Evolutionary conservation across 495 filamentous ascomycete genomes (phyloP).

Genomic region (Penicillium lagena): DNA sequence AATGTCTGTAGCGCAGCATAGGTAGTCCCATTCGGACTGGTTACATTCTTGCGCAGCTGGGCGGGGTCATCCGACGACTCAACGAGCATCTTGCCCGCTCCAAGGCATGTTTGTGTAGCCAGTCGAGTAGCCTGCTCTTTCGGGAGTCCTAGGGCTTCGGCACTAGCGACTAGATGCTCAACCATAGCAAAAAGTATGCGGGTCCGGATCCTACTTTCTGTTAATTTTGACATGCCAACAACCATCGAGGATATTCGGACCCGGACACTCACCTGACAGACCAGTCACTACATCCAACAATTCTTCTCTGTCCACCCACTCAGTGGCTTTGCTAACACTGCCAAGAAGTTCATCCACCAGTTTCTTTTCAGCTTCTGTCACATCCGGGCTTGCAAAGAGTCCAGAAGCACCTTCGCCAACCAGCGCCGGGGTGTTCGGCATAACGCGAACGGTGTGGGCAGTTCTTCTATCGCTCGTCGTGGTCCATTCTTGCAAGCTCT

Average conservation of each 20-base stretch:
- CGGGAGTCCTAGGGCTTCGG: conserved; percentile 28
- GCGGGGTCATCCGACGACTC: conserved; percentile 27
- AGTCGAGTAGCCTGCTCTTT: conserved; percentile 34
- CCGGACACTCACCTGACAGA: conserved; percentile 26
- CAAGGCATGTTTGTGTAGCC: conserved; percentile 35
- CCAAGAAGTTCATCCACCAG: conserved; percentile 26
- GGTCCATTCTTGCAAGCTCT: conserved; percentile 28
- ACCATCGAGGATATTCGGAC: neutral
- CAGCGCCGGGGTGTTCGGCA: conserved; percentile 38
- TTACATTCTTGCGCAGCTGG: conserved; percentile 38
- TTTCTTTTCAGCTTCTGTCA: conserved; percentile 26
- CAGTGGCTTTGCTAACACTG: conserved; percentile 32
- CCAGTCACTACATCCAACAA: conserved; percentile 36
- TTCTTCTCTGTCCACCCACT: conserved; percentile 38
- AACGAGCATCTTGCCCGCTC: conserved; percentile 35
- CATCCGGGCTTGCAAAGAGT: conserved; percentile 22
- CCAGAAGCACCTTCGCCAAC: conserved; percentile 33
- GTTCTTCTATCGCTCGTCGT: conserved; percentile 17
- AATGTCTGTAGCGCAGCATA: conserved; percentile 33
- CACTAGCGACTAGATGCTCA: conserved; percentile 33
- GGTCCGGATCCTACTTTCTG: conserved; percentile 28
- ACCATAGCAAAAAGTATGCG: conserved; percentile 43
- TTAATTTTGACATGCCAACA: neutral
- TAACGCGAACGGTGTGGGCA: conserved; percentile 31
- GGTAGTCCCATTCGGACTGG: conserved; percentile 38